These are phyloP conservation scores for Xylaria nigripes DNA, from an alignment of 495 filamentous ascomycete species.

Conservation along the genomic window DNA sequence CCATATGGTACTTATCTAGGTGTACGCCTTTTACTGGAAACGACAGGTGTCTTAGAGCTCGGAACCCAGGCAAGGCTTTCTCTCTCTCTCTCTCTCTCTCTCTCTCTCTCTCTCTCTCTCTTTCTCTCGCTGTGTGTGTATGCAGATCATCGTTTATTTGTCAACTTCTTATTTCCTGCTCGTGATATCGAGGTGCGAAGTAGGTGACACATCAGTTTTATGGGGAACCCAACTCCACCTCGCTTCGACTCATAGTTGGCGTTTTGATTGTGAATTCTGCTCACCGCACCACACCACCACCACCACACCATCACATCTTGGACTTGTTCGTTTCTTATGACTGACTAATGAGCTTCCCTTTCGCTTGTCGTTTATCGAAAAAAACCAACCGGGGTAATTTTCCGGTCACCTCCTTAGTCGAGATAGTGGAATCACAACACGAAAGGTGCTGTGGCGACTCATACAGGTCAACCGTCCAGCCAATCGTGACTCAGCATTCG, in stretches of 20 bases:
- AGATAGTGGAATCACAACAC: background rate
- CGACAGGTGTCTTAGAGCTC: background rate
- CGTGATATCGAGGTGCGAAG: constrained; percentile 1
- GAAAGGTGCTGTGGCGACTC: background rate
- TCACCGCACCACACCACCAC: background rate
- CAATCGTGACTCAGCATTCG: constrained; percentile 1
- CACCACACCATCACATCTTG: constrained; percentile 1
- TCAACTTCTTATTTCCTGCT: constrained; percentile 3
- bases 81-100: no score
- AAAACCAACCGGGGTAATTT: constrained; percentile 3
- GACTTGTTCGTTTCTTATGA: constrained; percentile 2
- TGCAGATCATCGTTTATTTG: no score
- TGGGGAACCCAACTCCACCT: background rate
- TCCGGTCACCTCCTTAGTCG: background rate
- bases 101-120: no score
- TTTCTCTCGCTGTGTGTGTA: no score
- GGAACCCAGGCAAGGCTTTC: background rate
- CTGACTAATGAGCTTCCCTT: constrained; percentile 6
- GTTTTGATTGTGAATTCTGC: background rate
- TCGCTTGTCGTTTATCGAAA: constrained; percentile 7
- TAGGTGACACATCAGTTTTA: constrained; percentile 7
- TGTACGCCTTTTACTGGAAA: background rate
- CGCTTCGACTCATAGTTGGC: background rate
- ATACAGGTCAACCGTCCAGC: background rate
- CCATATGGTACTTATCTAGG: background rate